Conservation (phyloP, 441 rosid species). For the Sinapis alba region DNA sequence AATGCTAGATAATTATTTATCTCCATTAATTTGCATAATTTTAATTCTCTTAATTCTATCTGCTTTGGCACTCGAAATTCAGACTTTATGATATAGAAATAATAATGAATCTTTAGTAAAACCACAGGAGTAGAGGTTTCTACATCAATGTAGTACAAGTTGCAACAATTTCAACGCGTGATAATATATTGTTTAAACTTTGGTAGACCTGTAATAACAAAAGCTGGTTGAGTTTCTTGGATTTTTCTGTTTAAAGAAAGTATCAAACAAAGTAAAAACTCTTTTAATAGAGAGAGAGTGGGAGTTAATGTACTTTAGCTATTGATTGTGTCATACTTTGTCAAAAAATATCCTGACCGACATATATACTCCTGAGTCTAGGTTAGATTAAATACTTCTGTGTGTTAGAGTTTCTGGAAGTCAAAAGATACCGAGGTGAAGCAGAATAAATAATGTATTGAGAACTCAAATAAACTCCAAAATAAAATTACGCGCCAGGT, state of each 20-base stretch:
- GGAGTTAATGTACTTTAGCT: constrained; percentile 7
- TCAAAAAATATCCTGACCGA: constrained; percentile 8
- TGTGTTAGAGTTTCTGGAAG: not conserved
- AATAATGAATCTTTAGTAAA: no score
- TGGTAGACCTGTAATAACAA: not conserved
- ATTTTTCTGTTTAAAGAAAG: constrained; percentile 5
- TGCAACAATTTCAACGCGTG: not conserved
- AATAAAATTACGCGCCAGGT: constrained; percentile 44
- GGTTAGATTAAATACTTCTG: not conserved
- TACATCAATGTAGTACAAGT: no score
- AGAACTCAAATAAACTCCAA: not conserved
- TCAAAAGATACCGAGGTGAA: not conserved
- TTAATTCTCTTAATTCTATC: no score
- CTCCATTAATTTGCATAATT: no score
- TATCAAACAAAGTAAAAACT: constrained; percentile 1
- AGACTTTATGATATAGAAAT: no score
- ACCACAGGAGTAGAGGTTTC: no score
- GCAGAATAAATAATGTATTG: not conserved
- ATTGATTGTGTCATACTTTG: not conserved
- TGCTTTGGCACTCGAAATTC: no score
- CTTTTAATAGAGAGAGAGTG: not conserved
- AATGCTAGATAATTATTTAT: no score
- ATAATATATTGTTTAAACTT: not conserved
- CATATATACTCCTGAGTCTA: not conserved
- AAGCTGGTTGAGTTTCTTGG: not conserved